Evolutionary conservation across 371 early-diverging fungal genomes (phyloP), one percentile per base, ranked within the genome.

Genomic region (Apophysomyces elegans): DNA sequence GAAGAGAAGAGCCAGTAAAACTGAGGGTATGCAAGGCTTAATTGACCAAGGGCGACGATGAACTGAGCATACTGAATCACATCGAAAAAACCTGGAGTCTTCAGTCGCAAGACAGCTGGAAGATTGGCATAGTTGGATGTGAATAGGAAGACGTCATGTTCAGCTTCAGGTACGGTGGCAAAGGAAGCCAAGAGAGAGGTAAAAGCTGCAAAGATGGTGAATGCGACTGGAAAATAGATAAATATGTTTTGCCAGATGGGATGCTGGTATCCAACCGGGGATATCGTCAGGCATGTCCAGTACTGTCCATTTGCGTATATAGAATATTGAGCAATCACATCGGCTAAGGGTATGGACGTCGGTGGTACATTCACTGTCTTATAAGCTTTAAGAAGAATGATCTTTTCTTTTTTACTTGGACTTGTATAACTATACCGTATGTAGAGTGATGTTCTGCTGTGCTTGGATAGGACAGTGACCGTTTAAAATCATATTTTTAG

Each of bases 261-360:
- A 67, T 81, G 64, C 37, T 79, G 76, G 39, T 81, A 86, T 12
- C 84, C 82, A 8, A 86, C 71, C 1, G 84, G 80, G 5, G 80
- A 71, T 18, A 86, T 61, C 7, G 69, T 71, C 4, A 79, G 62
- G 60, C 87, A 86, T 9, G 74, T 65, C 44, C 83, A 72, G 5
- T 73, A 66, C 21, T 50, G 54, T 7, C 54, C 21, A 50, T 26
- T 21, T 18, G 18, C 21, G 54, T 50, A 50, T 4, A 50, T 21
- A 21, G 54, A 50, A 50, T 18, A 50, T 16, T 26, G 54, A 21
- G 54, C 54, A 21, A 75, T 74, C 37, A 91, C 73, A 26, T 86
- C 91, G 32, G 95, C 89, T 47, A 93, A 73, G 11, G 96, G 96
- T 58, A 95, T 91, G 4, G 92, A 82, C 35, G 80, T 80, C 0